Base-by-base conservation (phyloP, 805 yeast species). In the Nakazawaea siamensis region DNA sequence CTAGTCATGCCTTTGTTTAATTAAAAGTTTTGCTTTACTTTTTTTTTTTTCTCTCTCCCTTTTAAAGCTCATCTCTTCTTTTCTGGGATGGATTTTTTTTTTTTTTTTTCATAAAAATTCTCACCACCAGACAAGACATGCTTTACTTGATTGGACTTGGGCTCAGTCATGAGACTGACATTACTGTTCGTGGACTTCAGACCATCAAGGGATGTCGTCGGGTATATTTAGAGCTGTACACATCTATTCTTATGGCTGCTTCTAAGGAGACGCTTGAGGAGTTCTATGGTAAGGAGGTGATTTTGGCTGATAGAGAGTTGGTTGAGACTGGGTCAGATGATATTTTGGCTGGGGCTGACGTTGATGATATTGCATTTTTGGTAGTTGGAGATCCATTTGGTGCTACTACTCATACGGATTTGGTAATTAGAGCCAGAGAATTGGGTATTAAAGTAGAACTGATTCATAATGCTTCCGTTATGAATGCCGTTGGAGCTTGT, bases 361-460 rank as follows among this genome's bases (percentile, higher is more conserved):
- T 59, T 16, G 90, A 81, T 37, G 96, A 92, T 53, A 70, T 90
- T 54, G 97, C 97, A 0, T 87, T 90, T 47, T 66, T 92, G 43
- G 98, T 92, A 15, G 98, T 90, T 18, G 98, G 98, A 24, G 98
- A 90, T 56, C 95, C 90, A 23, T 90, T 86, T 52, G 98, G 98
- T 23, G 98, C 98, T 21, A 90, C 98, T 4, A 90, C 98, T 1
- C 98, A 90, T 60, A 86, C 97, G 0, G 98, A 92, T 61, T 68
- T 90, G 43, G 85, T 88, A 27, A 71, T 90, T 41, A 69, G 98
- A 51, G 97, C 98, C 29, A 73, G 94, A 47, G 95, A 83, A 57
- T 66, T 78, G 41, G 75, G 75, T 2, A 85, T 92, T 51, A 63
- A 70, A 33, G 84, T 83, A 29, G 94, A 84, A 52, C 71, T 82